Evolutionary conservation across 2,329 filamentous ascomycete genomes (phyloP).

Genomic region (Plenodomus biglobosus): DNA sequence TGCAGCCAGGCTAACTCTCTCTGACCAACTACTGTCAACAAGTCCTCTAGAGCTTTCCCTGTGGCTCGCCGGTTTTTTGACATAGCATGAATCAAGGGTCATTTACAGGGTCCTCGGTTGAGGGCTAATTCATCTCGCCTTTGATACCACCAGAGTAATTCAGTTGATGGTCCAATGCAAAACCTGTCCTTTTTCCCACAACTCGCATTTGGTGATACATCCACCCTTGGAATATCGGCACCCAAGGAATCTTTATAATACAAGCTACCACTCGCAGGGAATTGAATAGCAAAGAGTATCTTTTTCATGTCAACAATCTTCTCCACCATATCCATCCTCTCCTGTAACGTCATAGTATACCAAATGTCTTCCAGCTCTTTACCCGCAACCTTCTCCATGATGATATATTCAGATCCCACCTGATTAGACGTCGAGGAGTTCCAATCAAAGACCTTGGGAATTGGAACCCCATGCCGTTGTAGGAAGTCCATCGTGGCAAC

Average conservation of each 20-base stretch:
- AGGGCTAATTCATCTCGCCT: conserved; percentile 10
- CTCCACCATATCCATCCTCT: conserved; percentile 7
- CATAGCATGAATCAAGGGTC: conserved; percentile 3
- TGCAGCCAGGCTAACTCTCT: conserved; percentile 13
- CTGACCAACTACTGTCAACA: conserved; percentile 10
- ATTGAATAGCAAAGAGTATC: conserved; percentile 10
- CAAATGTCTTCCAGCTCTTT: conserved; percentile 7
- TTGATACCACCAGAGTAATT: conserved; percentile 12
- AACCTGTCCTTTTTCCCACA: conserved; percentile 4
- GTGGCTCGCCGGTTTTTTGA: conserved; percentile 4
- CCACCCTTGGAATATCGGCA: not conserved
- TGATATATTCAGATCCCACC: conserved; percentile 12
- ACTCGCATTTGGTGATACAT: conserved; percentile 3
- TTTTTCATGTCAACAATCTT: conserved; percentile 9
- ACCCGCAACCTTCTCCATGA: conserved; percentile 13
- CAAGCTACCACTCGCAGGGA: conserved; percentile 9
- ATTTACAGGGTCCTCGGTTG: conserved; percentile 15
- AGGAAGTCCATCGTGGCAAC: conserved; percentile 21
- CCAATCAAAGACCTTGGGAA: conserved; percentile 13
- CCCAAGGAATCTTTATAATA: conserved; percentile 8
- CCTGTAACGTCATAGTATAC: conserved; percentile 7
- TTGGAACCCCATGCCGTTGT: conserved; percentile 26
- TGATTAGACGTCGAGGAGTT: conserved; percentile 7
- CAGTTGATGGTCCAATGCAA: conserved; percentile 9
- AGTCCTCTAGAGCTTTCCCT: conserved; percentile 9